Evolutionary conservation across 192 early-diverging fungal species (phyloP).

Genomic region (Umbelopsis isabellina): DNA sequence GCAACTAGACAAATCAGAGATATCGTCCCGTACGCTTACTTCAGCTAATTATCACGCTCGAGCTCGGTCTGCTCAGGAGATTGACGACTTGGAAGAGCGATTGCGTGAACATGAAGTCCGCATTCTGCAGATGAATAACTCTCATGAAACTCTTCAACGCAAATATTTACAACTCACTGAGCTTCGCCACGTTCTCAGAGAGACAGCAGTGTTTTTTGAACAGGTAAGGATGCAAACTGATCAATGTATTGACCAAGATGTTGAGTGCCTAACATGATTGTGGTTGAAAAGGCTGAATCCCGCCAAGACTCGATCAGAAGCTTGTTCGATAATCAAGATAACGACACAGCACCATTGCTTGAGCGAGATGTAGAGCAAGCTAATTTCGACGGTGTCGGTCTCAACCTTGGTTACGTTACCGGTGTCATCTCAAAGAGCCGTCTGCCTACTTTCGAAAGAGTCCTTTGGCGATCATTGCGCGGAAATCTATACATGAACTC

Average conservation of each 20-base stretch:
- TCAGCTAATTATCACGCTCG: slow-evolving; percentile 54
- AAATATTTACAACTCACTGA: slow-evolving; percentile 89
- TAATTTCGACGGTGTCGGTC: slow-evolving; percentile 36
- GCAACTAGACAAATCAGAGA: slow-evolving; percentile 80
- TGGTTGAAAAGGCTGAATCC: slow-evolving; percentile 42
- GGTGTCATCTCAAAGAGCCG: slow-evolving; percentile 89
- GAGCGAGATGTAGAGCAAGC: slow-evolving; percentile 59
- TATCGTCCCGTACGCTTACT: slow-evolving; percentile 57
- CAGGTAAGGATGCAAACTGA: slow-evolving; percentile 48
- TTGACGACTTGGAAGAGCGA: slow-evolving; percentile 89
- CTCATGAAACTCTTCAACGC: slow-evolving; percentile 87
- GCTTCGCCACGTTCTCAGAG: slow-evolving; percentile 85
- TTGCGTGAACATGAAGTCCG: slow-evolving; percentile 82
- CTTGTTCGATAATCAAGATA: slow-evolving; percentile 51
- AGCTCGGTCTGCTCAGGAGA: slow-evolving; percentile 82
- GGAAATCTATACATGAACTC: slow-evolving; percentile 97
- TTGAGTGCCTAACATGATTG: neutral
- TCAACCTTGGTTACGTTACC: slow-evolving; percentile 84
- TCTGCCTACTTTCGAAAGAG: slow-evolving; percentile 90
- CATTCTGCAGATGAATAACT: slow-evolving; percentile 83
- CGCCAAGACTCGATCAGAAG: slow-evolving; percentile 41
- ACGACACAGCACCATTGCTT: slow-evolving; percentile 61
- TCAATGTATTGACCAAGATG: too few species aligned
- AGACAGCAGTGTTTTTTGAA: slow-evolving; percentile 84
- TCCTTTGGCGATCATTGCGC: slow-evolving; percentile 95